Evolutionary conservation across 352 stramenopile genomes (phyloP), one percentile per base, ranked within the genome.

Genomic region (Phytophthora boehmeriae): DNA sequence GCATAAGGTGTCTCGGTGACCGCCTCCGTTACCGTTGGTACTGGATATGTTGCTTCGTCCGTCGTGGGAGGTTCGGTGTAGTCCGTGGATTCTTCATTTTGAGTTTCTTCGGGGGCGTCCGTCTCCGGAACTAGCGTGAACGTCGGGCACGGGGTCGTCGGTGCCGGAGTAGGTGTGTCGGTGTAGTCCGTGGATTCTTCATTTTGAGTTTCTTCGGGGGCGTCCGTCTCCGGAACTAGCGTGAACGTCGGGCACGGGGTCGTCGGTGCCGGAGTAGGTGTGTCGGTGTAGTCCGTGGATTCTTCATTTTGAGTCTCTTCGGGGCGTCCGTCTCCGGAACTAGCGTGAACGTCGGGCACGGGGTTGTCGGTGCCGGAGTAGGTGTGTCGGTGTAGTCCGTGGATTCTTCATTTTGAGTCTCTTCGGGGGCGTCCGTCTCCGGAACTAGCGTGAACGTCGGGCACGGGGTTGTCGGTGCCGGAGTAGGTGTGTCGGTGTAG

Each of bases 91-190:
- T 46, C 39, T 46, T 46, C 0, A 8, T 46, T 20, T 19, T 44
- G 38, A 6, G 14, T 1, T 8, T 22, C 38, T n/a, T 14, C 39
- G 27, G 39, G 38, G 5, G 51, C 20, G 5, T 27, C 19, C 9
- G 57, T 65, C 9, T 64, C 56, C 1, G 56, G 35, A 10, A 53
- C 43, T 11, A 71, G 20, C 3, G 51, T 49, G 43, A 49, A 35
- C 45, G 11, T 19, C 14, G 45, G 45, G 28, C 45, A 52, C 27
- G 55, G 36, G 9, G 55, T 56, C 36, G 45, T 44, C 38, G 38
- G 38, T 4, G 27, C 47, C 1, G 58, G 58, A 10, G 41, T 46
- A 19, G 14, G 5, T 6, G 11, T 19, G n/a, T 46, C 39, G 0
- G 41, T 46, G 16, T 23, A 39, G 5, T 14, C 11, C 13, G 14